Evolutionary conservation across 2,329 filamentous ascomycete species (phyloP), one percentile per base, ranked within the genome.

Genomic region (Clarireedia monteithiana): DNA sequence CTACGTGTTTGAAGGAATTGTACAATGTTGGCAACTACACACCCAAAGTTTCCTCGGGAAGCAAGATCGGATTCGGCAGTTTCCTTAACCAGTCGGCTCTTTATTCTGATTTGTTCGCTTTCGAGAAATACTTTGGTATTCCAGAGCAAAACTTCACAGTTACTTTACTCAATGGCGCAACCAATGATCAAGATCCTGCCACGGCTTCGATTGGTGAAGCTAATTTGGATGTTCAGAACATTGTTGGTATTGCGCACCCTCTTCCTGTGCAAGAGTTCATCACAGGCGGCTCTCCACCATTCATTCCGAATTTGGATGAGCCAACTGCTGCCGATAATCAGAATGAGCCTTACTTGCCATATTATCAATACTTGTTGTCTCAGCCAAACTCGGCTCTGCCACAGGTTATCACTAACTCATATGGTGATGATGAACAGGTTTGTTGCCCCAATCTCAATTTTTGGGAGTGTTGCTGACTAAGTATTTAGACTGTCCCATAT

Each of bases 291-390:
- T 68, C 65, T 17, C 78, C 79, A 38, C 80, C 79, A 1, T 81
- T 78, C 65, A 68, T 73, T 26, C 74, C 80, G 0, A 75, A 81
- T 50, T 53, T 72, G 5, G 58, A 62, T 49, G 46, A 57, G 9
- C 60, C 62, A n/a, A 57, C 54, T 3, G 50, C 48, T 4, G 55
- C 59, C 1, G 48, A 60, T 15, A 66, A 70, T 50, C 66, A 73
- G 58, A 83, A 83, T 64, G 81, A 84, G 66, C 81, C 81, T 0
- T 84, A 80, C 60, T 68, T 84, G 2, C 75, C 79, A 42, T 77
- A 81, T 57, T 71, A 82, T n/a, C 69, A 79, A 55, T 73, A 76
- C 55, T 68, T 84, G 10, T 69, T 83, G 2, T 66, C 71, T 0
- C 73, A 77, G 45, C 65, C 69, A 15, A 69, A 75, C 44, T 55